Percentiles rank a stretch among this genome's conserved stretches.
Conservation (phyloP, 2,329 filamentous ascomycete genomes). For the Triangularia setosa region DNA sequence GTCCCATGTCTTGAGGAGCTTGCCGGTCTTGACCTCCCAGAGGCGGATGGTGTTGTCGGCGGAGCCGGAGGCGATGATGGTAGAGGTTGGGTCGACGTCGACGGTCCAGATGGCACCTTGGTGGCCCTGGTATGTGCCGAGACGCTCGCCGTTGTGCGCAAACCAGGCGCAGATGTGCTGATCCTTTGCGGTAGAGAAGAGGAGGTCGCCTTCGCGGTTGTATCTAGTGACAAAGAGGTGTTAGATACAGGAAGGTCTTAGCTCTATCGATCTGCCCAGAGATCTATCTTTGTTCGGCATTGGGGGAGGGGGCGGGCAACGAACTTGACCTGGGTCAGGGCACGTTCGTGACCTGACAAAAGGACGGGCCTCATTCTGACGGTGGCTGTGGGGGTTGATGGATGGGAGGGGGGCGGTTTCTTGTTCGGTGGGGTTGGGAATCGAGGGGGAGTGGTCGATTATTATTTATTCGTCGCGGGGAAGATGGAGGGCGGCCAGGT, state of each 20-base stretch:
- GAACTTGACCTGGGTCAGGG: constrained; percentile 89
- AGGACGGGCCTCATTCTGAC: constrained; percentile 90
- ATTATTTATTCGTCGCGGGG: constrained; percentile 7
- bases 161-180: constrained; percentile 97
- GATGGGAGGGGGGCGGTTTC: neutral
- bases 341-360: constrained; percentile 92
- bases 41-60: constrained; percentile 98
- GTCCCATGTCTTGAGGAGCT: constrained; percentile 94
- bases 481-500: constrained; percentile 3
- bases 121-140: constrained; percentile 95
- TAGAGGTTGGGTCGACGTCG: constrained; percentile 88
- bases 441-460: neutral
- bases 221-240: constrained; percentile 50
- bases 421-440: neutral
- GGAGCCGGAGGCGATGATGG: constrained; percentile 88
- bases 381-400: constrained; percentile 11
- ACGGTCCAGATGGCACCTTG: constrained; percentile 98
- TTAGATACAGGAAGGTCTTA: constrained; percentile 8
- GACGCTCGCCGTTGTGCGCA: constrained; percentile 94
- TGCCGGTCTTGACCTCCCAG: constrained; percentile 93
- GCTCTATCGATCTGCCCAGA: neutral
- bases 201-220: constrained; percentile 91
- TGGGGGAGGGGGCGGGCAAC: constrained; percentile 26
- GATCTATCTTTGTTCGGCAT: neutral
- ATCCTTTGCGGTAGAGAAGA: constrained; percentile 95